phyloP scores from a whole-genome alignment of 441 rosid species.

The Sinapis alba region DNA sequence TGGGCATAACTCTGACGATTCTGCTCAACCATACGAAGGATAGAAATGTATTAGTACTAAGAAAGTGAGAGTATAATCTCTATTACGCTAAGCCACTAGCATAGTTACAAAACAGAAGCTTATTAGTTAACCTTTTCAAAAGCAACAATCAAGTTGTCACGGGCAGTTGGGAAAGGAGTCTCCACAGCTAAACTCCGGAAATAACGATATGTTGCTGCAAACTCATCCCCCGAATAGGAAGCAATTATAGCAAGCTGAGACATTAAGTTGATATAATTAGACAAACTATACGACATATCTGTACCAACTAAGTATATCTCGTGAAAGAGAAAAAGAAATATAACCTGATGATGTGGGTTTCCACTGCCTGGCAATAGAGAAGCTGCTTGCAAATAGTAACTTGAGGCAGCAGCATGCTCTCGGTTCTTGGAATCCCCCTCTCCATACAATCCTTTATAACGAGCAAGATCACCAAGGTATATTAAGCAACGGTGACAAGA shows the following conservation, averaged over 20 bases:
- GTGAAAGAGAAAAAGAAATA: slow-evolving; percentile 24
- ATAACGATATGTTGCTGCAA: slow-evolving; percentile 77
- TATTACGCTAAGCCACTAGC: neutral
- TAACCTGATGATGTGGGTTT: slow-evolving; percentile 98
- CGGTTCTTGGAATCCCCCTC: slow-evolving; percentile 81
- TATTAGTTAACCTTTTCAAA: slow-evolving; percentile 83
- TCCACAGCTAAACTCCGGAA: slow-evolving; percentile 95
- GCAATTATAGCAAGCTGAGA: slow-evolving; percentile 96
- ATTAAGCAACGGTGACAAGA: slow-evolving; percentile 98
- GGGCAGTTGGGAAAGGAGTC: slow-evolving; percentile 88
- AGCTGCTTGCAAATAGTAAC: slow-evolving; percentile 94
- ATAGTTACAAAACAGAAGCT: slow-evolving; percentile 19
- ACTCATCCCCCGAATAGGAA: slow-evolving; percentile 82
- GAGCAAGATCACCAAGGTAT: slow-evolving; percentile 95
- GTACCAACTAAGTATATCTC: neutral
- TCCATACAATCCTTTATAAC: slow-evolving; percentile 92
- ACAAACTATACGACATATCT: neutral
- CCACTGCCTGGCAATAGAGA: slow-evolving; percentile 87
- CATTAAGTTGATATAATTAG: slow-evolving; percentile 29
- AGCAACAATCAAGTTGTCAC: slow-evolving; percentile 94
- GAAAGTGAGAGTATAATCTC: neutral
- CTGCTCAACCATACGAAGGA: slow-evolving; percentile 46
- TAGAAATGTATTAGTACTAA: neutral
- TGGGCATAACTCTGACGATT: slow-evolving; percentile 78
- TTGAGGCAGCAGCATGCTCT: slow-evolving; percentile 87